Percentiles rank a stretch among this genome's conserved stretches.
These are phyloP conservation scores for Capsicum pubescens DNA, from an alignment of 257 asterid species.

Conservation along the genomic window DNA sequence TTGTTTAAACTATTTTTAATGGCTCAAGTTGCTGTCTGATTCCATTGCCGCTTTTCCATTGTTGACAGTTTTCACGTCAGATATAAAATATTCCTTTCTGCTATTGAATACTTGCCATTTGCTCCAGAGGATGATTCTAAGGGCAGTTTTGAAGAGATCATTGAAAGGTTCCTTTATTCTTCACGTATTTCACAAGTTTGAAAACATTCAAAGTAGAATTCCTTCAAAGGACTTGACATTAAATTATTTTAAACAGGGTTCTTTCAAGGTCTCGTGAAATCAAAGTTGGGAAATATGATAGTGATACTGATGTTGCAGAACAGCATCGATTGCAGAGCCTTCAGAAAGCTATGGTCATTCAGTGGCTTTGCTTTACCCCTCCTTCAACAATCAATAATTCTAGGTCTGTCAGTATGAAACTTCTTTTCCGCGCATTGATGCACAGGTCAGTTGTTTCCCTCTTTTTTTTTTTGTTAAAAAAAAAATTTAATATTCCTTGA, in stretches of 20 bases:
- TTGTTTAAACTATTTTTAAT: background rate
- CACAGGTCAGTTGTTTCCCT: conserved; percentile 62
- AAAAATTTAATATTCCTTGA: conserved; percentile 2
- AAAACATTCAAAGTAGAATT: background rate
- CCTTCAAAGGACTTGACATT: background rate
- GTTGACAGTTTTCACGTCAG: conserved; percentile 76
- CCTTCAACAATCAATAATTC: conserved; percentile 88
- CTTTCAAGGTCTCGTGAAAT: conserved; percentile 84
- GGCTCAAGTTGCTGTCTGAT: conserved; percentile 14
- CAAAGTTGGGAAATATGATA: conserved; percentile 56
- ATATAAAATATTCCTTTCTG: conserved; percentile 87
- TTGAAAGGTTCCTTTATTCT: conserved; percentile 70
- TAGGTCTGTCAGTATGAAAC: conserved; percentile 67
- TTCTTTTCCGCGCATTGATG: conserved; percentile 76
- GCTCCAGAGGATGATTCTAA: conserved; percentile 71
- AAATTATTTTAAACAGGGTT: conserved; percentile 53
- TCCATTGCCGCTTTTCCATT: conserved; percentile 27
- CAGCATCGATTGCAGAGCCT: conserved; percentile 87
- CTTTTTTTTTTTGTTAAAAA: background rate
- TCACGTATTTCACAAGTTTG: conserved; percentile 11
- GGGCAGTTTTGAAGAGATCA: conserved; percentile 92
- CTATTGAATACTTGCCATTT: conserved; percentile 85
- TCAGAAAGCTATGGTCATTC: conserved; percentile 92
- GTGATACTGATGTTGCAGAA: conserved; percentile 75
- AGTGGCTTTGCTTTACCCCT: conserved; percentile 99